Percentiles rank a stretch among this genome's conserved stretches.
Conservation (phyloP, 371 early-diverging fungal genomes). For the Paraphysoderma sedebokerense region DNA sequence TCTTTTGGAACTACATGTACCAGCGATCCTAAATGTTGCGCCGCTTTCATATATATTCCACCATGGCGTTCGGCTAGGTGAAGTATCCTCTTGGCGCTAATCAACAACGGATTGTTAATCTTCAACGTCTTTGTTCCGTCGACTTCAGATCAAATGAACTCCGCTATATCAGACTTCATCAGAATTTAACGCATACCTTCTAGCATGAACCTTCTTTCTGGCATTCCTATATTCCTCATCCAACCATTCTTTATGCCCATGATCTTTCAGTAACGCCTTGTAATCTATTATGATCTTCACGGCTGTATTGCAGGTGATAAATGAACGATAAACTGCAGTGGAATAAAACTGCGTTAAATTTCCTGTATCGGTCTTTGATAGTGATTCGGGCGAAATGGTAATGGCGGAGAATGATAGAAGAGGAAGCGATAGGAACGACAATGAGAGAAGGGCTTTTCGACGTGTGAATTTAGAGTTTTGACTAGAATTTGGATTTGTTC, state of each 20-base stretch:
- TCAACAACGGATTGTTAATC: constrained; percentile 7
- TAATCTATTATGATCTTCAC: constrained; percentile 19
- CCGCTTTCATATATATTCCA: constrained; percentile 19
- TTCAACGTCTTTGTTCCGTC: constrained; percentile 22
- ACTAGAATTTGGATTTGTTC: too few relatives aligned
- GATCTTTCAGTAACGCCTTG: constrained; percentile 17
- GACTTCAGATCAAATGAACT: constrained; percentile 13
- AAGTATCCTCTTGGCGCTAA: neutral
- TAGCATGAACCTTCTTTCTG: constrained; percentile 18
- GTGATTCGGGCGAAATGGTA: too few relatives aligned
- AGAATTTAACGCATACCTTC: neutral
- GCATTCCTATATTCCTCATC: constrained; percentile 19
- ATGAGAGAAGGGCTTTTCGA: too few relatives aligned
- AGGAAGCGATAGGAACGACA: too few relatives aligned
- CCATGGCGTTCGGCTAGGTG: constrained; percentile 4
- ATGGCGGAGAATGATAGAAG: too few relatives aligned
- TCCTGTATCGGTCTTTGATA: too few relatives aligned
- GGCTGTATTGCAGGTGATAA: constrained; percentile 11
- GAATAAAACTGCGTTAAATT: too few relatives aligned
- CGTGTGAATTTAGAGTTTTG: too few relatives aligned
- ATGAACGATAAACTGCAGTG: too few relatives aligned
- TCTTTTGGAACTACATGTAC: constrained; percentile 23
- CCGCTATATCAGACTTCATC: constrained; percentile 6
- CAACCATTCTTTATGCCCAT: constrained; percentile 12
- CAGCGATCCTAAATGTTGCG: constrained; percentile 28